Base-by-base conservation (phyloP, 768 basidiomycete species). In the Crassisporium funariophilum region DNA sequence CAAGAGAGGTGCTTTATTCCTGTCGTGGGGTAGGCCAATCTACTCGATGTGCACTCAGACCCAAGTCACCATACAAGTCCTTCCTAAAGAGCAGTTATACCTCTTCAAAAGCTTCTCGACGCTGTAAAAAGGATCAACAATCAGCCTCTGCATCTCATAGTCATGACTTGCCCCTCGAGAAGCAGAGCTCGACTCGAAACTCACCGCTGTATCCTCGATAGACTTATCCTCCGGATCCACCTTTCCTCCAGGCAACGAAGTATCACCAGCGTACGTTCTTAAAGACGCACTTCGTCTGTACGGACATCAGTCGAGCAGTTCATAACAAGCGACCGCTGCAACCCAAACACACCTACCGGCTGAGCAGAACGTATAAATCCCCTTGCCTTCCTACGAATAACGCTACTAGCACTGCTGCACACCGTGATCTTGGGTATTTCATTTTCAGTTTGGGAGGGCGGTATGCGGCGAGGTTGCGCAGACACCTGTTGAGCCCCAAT, bases 71-170 rank as follows among this genome's bases (percentile, higher is more conserved):
- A 20, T 19, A 15, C 17, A 21, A 41, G n/a, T 22, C 25, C 27
- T 10, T 24, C 15, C 19, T 13, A 10, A 47, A 63, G 5, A n/a
- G n/a, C n/a, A n/a, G n/a, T n/a, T n/a, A n/a, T 45, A 91, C 92
- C 80, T 95, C 93, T 66, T 95, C 93, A 48, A 82, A 93, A 0
- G 92, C 91, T 69, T 95, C 92, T 34, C 92, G 77, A 44, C 93
- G 71, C 91, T 93, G 44, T 0, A 46, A 11, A 27, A 6, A 11
- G 20, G 33, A 29, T 24, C 33, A 22, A 41, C 15, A 36, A 25
- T 46, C 15, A 24, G 5, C 11, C 24, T 7, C 10, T 44, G 24
- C 45, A 34, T 15, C 17, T 11, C 42, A 50, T 49, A 9, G 16
- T 21, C 17, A 2, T 9, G n/a, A n/a, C n/a, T n/a, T n/a, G 33